Evolutionary conservation across 164 flowering plant genomes (phyloP), one percentile per base, ranked within the genome.

Genomic region (Tetracentron sinense): DNA sequence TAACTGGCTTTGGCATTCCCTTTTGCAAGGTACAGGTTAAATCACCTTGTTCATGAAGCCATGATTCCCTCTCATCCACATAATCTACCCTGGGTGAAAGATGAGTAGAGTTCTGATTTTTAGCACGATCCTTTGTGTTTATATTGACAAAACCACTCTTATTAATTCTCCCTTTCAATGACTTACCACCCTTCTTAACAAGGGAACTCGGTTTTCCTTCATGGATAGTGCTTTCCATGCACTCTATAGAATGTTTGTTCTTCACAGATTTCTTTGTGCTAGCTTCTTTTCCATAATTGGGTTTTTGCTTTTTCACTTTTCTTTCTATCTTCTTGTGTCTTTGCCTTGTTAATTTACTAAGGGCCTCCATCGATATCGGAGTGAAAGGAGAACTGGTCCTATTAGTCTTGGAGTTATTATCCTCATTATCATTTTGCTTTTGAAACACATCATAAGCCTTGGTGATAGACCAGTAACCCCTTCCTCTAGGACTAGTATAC

Each of bases 301-400:
- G 12, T 12, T 33, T 28, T 74, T 7, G 64, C 62, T 46, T 58
- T 72, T 52, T 59, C 71, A 53, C 48, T 62, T 27, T 64, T 69
- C 61, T 42, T 58, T n/a, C 29, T 75, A 78, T 74, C 76, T 87
- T 90, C 78, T 83, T 87, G 14, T 75, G 65, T 6, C 90, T 85
- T 73, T 78, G 85, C 79, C 97, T 79, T 3, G 91, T 91, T 56
- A 94, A 74, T 67, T 87, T 86, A 66, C 81, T 72, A 42, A 94
- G 79, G 19, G 71, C 66, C 62, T 85, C 87, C 50, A 79, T 88
- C 3, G 96, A 60, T 69, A 94, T 70, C 11, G 83, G 83, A 46
- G 74, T 65, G 70, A 88, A 75, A 10, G 76, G 44, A 65, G 83
- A 67, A 48, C 63, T 72, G 15, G 69, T 80, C 6, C 52, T 76